These are phyloP conservation scores for Ceratocystis colombiana DNA, from an alignment of 2,329 filamentous ascomycete species.

Conservation along the genomic window DNA sequence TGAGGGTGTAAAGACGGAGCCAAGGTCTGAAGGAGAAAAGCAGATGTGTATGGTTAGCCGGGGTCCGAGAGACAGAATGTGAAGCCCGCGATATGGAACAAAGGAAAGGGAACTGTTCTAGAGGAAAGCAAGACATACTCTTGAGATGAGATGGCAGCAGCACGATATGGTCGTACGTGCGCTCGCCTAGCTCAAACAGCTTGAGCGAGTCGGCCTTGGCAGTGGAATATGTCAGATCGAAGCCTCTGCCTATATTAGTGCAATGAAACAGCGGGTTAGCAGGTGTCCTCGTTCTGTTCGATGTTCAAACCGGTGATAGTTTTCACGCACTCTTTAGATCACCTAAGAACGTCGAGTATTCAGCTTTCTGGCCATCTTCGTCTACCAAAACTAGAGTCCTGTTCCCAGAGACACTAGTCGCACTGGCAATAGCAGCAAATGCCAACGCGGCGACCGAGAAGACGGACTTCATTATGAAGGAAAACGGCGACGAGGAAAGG, in stretches of 20 bases:
- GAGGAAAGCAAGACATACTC: slow-evolving; percentile 42
- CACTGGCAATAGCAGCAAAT: slow-evolving; percentile 57
- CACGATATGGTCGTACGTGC: slow-evolving; percentile 81
- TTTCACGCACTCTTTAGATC: slow-evolving; percentile 54
- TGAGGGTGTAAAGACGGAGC: slow-evolving; percentile 77
- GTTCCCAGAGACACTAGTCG: slow-evolving; percentile 67
- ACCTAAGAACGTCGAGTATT: slow-evolving; percentile 71
- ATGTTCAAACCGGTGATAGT: neutral
- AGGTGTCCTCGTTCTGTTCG: neutral
- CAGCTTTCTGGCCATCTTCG: slow-evolving; percentile 65
- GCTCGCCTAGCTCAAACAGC: slow-evolving; percentile 77
- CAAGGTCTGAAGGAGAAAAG: slow-evolving; percentile 53
- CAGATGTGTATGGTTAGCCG: slow-evolving; percentile 10
- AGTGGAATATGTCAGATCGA: slow-evolving; percentile 67
- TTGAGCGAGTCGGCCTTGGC: slow-evolving; percentile 68
- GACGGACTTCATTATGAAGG: slow-evolving; percentile 59
- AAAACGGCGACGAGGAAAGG: slow-evolving; percentile 26
- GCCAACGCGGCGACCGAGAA: slow-evolving; percentile 59
- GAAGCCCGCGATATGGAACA: too few relatives aligned
- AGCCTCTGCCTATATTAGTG: slow-evolving; percentile 61
- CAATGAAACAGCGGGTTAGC: neutral
- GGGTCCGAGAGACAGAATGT: neutral
- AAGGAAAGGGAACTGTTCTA: neutral
- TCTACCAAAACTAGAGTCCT: slow-evolving; percentile 80
- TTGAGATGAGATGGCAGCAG: slow-evolving; percentile 85